Evolutionary conservation across 208 protist genomes (phyloP).

Genomic region (Entamoeba histolytica): DNA sequence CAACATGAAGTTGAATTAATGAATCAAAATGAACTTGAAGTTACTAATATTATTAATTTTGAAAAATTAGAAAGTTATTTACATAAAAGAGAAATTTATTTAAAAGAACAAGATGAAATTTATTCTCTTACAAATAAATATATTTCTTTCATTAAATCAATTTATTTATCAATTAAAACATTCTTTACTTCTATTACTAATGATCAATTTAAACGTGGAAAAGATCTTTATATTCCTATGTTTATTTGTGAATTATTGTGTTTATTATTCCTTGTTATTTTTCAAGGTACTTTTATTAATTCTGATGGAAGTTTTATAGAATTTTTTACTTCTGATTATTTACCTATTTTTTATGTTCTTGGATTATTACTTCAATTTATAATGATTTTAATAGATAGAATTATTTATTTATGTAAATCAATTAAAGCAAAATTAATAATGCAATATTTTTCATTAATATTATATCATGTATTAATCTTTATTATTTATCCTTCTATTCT

Average conservation of each 20-base stretch:
- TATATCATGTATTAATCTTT: background rate
- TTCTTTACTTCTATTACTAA: background rate
- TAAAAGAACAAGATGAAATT: background rate
- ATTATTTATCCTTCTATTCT: background rate
- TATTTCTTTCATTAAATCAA: background rate
- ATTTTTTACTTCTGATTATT: background rate
- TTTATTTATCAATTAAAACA: background rate
- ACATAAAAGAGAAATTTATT: background rate
- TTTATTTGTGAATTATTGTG: background rate
- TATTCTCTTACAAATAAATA: background rate
- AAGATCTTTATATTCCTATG: background rate
- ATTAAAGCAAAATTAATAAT: background rate
- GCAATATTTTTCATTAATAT: background rate
- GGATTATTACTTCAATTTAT: background rate
- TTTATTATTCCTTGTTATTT: background rate
- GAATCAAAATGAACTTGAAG: background rate
- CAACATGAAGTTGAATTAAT: background rate
- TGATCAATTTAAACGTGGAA: background rate
- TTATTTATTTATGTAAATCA: background rate
- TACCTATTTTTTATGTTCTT: background rate
- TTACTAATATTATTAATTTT: background rate
- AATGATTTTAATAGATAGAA: background rate
- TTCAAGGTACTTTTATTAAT: background rate
- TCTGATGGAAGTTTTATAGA: background rate
- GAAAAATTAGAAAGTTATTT: background rate